Evolutionary conservation across 371 early-diverging fungal genomes (phyloP), one percentile per base, ranked within the genome.

Genomic region (Mucor irregularis): DNA sequence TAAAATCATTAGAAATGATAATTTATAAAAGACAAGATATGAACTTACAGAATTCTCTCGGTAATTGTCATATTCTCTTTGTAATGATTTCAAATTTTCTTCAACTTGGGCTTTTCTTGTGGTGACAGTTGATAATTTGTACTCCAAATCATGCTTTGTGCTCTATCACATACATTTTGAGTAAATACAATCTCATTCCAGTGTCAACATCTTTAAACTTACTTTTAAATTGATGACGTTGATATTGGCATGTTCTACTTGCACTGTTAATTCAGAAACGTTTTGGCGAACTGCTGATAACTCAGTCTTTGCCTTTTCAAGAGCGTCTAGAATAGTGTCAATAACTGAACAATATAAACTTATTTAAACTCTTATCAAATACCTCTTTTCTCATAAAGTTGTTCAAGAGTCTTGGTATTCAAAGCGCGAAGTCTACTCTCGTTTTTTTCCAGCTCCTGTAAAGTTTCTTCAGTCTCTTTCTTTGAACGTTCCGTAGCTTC

Each of bases 381-480:
- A 54, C 56, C 49, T 56, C 56, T 38, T 14, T 56, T 39, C 19
- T 38, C 24, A 31, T 37, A 30, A 0, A 56, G 38, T 16, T 34
- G 16, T 3, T 56, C 24, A 21, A 56, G 6, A 22, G 40, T 56
- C 14, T 3, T 13, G 4, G 9, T 24, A 2, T 30, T 48, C 11
- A 35, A 6, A 16, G 39, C 42, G 35, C 49, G 21, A 14, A 48
- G 25, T 21, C 17, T 16, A 3, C 21, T 47, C 16, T 56, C 56
- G n/a, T 48, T 48, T 5, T 48, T 30, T 10, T 10, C 21, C 11
- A 40, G 48, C 4, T 22, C 22, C 14, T 35, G 10, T 6, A 29
- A 25, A 22, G 48, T 33, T n/a, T 30, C 26, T 1, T 46, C 55
- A 3, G 39, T 9, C 25, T 48, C 42, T 6, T 9, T 40, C 31